phyloP scores from a whole-genome alignment of 768 basidiomycete species.

The Tricholoma flavovirens region DNA sequence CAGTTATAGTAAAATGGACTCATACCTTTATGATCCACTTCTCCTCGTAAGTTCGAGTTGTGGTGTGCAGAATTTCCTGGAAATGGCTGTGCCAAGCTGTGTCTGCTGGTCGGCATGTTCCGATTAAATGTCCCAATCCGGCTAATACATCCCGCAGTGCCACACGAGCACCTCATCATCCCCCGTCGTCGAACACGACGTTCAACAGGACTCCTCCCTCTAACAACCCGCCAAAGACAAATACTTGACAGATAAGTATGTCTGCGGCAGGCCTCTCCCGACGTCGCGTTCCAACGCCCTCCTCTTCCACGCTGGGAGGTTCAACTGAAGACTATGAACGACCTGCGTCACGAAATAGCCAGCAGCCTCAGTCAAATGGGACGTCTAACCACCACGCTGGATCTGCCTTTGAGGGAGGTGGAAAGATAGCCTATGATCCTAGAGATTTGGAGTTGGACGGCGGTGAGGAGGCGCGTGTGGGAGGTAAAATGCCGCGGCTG shows the following conservation, averaged over 20 bases:
- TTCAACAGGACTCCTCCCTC: not conserved
- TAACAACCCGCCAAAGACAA: not conserved
- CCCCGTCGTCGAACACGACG: not conserved
- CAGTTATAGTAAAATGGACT: too few relatives aligned
- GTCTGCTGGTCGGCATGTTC: not conserved
- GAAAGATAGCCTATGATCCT: constrained; percentile 90
- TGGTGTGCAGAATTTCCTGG: too few relatives aligned
- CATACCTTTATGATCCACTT: too few relatives aligned
- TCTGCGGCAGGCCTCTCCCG: constrained; percentile 50
- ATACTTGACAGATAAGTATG: constrained; percentile 26
- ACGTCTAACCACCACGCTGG: constrained; percentile 64
- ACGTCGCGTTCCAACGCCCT: constrained; percentile 43
- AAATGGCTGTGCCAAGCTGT: too few relatives aligned
- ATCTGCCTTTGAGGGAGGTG: constrained; percentile 80
- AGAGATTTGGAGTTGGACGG: constrained; percentile 74
- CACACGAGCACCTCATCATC: not conserved
- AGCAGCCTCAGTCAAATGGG: constrained; percentile 11
- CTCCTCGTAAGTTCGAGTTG: too few relatives aligned
- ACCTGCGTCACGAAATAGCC: constrained; percentile 16
- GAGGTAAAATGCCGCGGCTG: constrained; percentile 74
- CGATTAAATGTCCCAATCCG: not conserved
- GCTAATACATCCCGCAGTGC: not conserved
- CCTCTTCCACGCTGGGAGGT: constrained; percentile 22
- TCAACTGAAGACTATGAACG: constrained; percentile 33
- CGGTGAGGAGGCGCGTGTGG: constrained; percentile 52